Percentiles rank a stretch among this genome's conserved stretches.
phyloP scores from a whole-genome alignment of 129 eudicot genomes.

The Tagetes erecta region DNA sequence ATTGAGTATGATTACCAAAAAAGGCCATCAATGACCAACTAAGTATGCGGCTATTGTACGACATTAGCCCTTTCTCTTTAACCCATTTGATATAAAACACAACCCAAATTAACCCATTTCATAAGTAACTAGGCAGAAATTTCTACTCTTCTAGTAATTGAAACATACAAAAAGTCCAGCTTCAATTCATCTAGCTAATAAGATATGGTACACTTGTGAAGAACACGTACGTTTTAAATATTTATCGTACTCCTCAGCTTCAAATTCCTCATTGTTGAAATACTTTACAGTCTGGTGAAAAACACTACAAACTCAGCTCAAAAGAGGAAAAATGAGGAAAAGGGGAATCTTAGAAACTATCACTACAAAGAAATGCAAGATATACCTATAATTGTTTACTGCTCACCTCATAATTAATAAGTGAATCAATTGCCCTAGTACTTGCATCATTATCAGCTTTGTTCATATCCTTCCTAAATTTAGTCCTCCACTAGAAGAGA shows the following conservation, averaged over 20 bases:
- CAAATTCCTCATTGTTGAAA: conserved; percentile 85
- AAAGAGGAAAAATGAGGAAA: conserved; percentile 14
- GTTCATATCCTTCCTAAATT: conserved; percentile 92
- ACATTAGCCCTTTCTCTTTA: background rate
- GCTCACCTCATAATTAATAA: conserved; percentile 87
- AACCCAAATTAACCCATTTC: background rate
- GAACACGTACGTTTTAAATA: conserved; percentile 57
- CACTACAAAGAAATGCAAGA: conserved; percentile 1
- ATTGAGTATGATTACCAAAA: background rate
- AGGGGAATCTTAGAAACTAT: background rate
- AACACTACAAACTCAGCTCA: conserved; percentile 7
- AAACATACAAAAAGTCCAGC: background rate
- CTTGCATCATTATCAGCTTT: conserved; percentile 96
- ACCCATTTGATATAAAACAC: conserved; percentile 1
- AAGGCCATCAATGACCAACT: background rate
- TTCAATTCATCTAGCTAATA: background rate
- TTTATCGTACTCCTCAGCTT: conserved; percentile 81
- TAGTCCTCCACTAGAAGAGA: conserved; percentile 84
- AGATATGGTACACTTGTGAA: conserved; percentile 5
- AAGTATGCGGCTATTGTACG: background rate
- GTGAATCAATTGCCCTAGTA: conserved; percentile 92
- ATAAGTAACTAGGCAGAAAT: background rate
- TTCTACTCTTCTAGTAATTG: background rate
- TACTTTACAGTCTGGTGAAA: conserved; percentile 84
- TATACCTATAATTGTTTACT: conserved; percentile 21